Evolutionary conservation across 1,139 yeast genomes (phyloP).

Genomic region (Suhomyces bribrorum): DNA sequence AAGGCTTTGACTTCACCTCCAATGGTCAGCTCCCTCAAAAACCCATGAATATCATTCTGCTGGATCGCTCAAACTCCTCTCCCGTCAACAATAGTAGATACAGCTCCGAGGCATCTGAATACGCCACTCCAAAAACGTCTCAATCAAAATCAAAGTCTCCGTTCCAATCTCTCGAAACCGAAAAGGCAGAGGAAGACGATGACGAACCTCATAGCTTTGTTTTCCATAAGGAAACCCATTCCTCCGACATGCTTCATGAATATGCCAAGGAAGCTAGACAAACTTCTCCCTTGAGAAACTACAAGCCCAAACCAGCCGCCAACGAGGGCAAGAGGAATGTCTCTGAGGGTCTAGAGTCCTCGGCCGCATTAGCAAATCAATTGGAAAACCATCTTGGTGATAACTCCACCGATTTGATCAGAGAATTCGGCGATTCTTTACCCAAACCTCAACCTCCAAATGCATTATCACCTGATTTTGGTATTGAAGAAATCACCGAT

Average conservation of each 20-base stretch:
- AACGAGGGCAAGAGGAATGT: constrained; percentile 15
- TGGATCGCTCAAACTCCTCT: constrained; percentile 9
- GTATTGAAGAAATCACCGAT: constrained; percentile 40
- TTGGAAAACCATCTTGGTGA: constrained; percentile 25
- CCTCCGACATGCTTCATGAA: constrained; percentile 25
- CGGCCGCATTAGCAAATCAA: constrained; percentile 28
- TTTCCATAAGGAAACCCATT: constrained; percentile 21
- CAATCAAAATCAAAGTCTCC: constrained; percentile 7
- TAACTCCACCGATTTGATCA: constrained; percentile 9
- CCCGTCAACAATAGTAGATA: constrained; percentile 8
- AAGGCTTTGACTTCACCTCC: constrained; percentile 44
- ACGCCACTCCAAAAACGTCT: constrained; percentile 2
- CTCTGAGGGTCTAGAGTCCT: constrained; percentile 30
- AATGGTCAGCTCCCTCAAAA: constrained; percentile 47
- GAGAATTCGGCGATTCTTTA: constrained; percentile 15
- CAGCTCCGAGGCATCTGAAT: constrained; percentile 4
- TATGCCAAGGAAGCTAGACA: constrained; percentile 21
- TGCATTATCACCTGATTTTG: constrained; percentile 33
- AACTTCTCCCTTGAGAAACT: constrained; percentile 27
- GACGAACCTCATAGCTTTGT: constrained; percentile 38
- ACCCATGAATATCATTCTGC: constrained; percentile 41
- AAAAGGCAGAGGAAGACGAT: constrained; percentile 1
- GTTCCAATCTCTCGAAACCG: background rate
- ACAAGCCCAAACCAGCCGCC: constrained; percentile 17
- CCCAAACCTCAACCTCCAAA: constrained; percentile 13